These are phyloP conservation scores for Nothopassalora personata DNA, from an alignment of 2,329 filamentous ascomycete genomes.

Conservation along the genomic window DNA sequence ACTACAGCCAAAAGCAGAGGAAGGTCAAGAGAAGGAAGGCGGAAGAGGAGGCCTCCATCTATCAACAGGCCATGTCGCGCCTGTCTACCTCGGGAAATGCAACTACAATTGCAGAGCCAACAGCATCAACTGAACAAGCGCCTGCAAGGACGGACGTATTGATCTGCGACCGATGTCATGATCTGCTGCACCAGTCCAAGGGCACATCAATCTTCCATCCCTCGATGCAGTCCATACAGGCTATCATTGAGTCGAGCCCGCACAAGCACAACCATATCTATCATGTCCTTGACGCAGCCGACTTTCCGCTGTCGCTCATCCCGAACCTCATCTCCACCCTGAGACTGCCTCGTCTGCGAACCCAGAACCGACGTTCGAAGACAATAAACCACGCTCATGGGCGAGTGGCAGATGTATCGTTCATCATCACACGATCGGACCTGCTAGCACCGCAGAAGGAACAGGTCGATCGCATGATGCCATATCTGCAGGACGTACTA, in stretches of 20 bases:
- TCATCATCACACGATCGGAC: slow-evolving; percentile 86
- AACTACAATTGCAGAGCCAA: neutral
- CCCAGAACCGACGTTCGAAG: slow-evolving; percentile 72
- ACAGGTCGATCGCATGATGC: slow-evolving; percentile 80
- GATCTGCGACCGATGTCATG: slow-evolving; percentile 82
- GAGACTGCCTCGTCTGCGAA: slow-evolving; percentile 66
- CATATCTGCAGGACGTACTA: slow-evolving; percentile 72
- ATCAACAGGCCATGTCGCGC: slow-evolving; percentile 27
- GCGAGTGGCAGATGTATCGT: slow-evolving; percentile 72
- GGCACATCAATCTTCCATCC: slow-evolving; percentile 74
- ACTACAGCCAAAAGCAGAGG: slow-evolving; percentile 49
- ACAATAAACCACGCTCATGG: slow-evolving; percentile 60
- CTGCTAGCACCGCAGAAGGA: slow-evolving; percentile 77
- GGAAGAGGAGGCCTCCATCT: slow-evolving; percentile 36
- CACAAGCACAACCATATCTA: slow-evolving; percentile 92
- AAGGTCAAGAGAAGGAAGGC: slow-evolving; percentile 25
- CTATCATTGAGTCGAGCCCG: slow-evolving; percentile 82
- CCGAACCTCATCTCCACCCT: slow-evolving; percentile 68
- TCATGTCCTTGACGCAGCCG: slow-evolving; percentile 88
- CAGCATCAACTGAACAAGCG: neutral
- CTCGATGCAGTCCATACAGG: slow-evolving; percentile 70
- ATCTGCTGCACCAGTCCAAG: slow-evolving; percentile 67
- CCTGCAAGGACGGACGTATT: neutral
- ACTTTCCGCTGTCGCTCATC: slow-evolving; percentile 91
- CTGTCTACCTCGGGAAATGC: slow-evolving; percentile 3